These are phyloP conservation scores for Sphagnurus paluster DNA, from an alignment of 1,284 basidiomycete species.

Conservation along the genomic window DNA sequence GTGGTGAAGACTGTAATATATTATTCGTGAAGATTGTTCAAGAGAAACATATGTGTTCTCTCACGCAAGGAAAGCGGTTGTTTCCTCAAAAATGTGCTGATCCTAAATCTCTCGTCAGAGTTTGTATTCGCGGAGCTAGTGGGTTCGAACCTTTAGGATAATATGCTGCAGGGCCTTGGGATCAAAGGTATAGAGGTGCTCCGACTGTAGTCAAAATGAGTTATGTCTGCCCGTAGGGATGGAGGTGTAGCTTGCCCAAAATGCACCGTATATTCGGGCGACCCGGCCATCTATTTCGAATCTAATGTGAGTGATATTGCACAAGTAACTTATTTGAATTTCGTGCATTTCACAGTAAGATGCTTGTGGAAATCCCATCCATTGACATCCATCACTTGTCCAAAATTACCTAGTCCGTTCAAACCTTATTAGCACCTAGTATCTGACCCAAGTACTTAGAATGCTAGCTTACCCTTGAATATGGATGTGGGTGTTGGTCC, in stretches of 20 bases:
- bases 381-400: slow-evolving; percentile 6
- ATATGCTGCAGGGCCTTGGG: slow-evolving; percentile 36
- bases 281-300: slow-evolving; percentile 27
- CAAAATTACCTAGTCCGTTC: no score
- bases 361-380: slow-evolving; percentile 9
- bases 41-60: no score
- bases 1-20: slow-evolving; percentile 18
- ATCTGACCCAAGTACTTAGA: no score
- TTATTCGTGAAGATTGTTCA: not conserved
- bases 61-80: slow-evolving; percentile 22
- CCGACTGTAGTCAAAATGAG: slow-evolving; percentile 22
- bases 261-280: slow-evolving; percentile 22
- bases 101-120: no score
- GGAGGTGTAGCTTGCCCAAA: slow-evolving; percentile 24
- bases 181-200: slow-evolving; percentile 30
- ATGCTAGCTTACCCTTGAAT: no score
- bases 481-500: no score
- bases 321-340: not conserved
- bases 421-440: no score
- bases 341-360: slow-evolving; percentile 1
- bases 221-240: not conserved
- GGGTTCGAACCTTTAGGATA: slow-evolving; percentile 36
- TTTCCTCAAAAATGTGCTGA: slow-evolving; percentile 29
- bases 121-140: no score
- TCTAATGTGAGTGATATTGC: not conserved